Conservation (phyloP, 2,329 filamentous ascomycete genomes). For the Verticillium nubilum region DNA sequence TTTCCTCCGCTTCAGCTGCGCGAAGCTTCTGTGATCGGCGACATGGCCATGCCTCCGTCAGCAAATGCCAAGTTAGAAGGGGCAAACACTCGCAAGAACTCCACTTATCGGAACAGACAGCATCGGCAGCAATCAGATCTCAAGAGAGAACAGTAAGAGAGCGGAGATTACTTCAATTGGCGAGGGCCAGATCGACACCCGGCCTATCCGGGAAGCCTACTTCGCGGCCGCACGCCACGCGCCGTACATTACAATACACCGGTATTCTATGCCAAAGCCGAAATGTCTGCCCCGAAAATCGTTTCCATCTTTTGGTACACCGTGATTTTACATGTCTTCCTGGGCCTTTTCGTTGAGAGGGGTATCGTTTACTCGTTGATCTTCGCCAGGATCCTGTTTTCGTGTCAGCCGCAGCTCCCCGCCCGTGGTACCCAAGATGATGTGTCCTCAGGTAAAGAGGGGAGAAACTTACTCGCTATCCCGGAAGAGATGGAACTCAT, state of each 20-base stretch:
- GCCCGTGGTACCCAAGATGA: too few relatives aligned
- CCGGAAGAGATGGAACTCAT: conserved; percentile 93
- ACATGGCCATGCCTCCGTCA: neutral
- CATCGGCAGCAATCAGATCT: neutral
- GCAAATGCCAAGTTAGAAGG: neutral
- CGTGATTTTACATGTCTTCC: conserved; percentile 18
- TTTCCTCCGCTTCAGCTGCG: neutral
- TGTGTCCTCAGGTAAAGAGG: neutral
- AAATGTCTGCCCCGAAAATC: neutral
- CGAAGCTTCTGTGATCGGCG: neutral
- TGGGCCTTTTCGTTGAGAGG: conserved; percentile 6
- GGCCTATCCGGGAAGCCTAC: neutral
- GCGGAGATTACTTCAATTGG: neutral
- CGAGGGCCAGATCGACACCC: neutral
- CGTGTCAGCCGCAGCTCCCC: conserved; percentile 9
- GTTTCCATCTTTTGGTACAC: conserved; percentile 21
- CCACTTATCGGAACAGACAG: neutral
- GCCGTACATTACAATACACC: conserved; percentile 3
- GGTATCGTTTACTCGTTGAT: conserved; percentile 73
- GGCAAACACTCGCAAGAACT: neutral
- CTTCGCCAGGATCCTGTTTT: conserved; percentile 84
- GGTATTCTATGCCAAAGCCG: conserved; percentile 5
- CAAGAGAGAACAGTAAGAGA: neutral
- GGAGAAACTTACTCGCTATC: conserved; percentile 85
- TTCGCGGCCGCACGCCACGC: neutral